Conservation (phyloP, 2,329 filamentous ascomycete genomes). For the Talaromyces islandicus region DNA sequence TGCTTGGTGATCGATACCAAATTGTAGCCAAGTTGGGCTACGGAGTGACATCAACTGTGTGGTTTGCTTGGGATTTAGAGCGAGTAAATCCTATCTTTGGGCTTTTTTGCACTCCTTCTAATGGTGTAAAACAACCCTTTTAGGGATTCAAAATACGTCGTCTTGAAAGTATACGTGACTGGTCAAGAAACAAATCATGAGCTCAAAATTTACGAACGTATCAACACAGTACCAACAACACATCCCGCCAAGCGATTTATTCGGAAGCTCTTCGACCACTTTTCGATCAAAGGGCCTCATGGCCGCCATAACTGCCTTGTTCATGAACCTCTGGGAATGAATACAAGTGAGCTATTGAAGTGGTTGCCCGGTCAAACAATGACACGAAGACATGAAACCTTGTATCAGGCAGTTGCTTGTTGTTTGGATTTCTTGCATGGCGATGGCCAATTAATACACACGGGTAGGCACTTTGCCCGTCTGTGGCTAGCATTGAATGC, state of each 20-base stretch:
- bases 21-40: slow-evolving; percentile 31
- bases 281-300: background rate
- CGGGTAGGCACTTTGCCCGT: slow-evolving; percentile 26
- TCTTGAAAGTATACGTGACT: slow-evolving; percentile 24
- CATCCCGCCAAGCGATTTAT: slow-evolving; percentile 26
- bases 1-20: slow-evolving; percentile 25
- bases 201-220: slow-evolving; percentile 35
- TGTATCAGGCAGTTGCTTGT: slow-evolving; percentile 36
- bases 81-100: background rate
- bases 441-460: slow-evolving; percentile 42
- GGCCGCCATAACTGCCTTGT: slow-evolving; percentile 28
- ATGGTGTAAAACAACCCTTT: too few species aligned
- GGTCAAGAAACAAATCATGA: slow-evolving; percentile 25
- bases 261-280: background rate
- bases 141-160: slow-evolving; percentile 12
- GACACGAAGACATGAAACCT: slow-evolving; percentile 24
- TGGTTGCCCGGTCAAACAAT: slow-evolving; percentile 27
- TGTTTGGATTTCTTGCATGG: slow-evolving; percentile 43
- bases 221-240: slow-evolving; percentile 19
- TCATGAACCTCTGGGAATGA: slow-evolving; percentile 40
- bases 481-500: too few species aligned
- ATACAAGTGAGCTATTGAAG: slow-evolving; percentile 30
- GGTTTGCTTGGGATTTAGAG: slow-evolving; percentile 22
- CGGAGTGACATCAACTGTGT: slow-evolving; percentile 29
- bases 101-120: too few species aligned